Evolutionary conservation across 208 protist species (phyloP).

Genomic region (Trypanosoma boissoni): DNA sequence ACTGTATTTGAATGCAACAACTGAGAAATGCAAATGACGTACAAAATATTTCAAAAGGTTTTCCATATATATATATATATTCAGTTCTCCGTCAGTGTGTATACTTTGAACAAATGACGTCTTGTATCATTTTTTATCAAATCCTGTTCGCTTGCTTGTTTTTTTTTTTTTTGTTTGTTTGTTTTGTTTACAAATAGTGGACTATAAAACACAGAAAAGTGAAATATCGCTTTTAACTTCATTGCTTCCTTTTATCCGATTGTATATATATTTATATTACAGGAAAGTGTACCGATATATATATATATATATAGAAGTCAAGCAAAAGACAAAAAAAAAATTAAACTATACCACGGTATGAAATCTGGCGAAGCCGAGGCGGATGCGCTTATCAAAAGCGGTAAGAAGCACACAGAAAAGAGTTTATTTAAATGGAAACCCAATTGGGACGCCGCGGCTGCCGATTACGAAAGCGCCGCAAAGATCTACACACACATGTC

Average conservation of each 20-base stretch:
- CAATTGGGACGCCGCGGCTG: conserved; percentile 57
- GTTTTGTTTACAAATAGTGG: neutral
- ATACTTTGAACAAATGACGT: no score
- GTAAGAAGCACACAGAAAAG: conserved; percentile 53
- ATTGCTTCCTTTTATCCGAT: conserved; percentile 8
- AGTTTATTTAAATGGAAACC: conserved; percentile 46
- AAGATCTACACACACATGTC: conserved; percentile 57
- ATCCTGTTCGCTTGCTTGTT: neutral
- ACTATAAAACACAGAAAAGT: no score
- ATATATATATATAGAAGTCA: neutral
- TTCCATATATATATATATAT: no score
- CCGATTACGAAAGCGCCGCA: conserved; percentile 67
- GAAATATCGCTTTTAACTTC: neutral
- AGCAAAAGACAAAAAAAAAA: conserved; percentile 11
- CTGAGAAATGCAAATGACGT: no score
- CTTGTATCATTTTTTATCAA: no score
- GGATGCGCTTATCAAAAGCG: conserved; percentile 47
- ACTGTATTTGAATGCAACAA: no score
- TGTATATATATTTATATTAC: conserved; percentile 10
- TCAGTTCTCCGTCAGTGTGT: no score
- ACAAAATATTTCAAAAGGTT: no score
- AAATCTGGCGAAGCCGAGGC: conserved; percentile 30
- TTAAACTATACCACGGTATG: neutral
- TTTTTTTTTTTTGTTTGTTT: conserved; percentile 7
- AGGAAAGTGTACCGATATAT: neutral